A percentile compares a stretch with the other conserved stretches of the same genome.
Evolutionary conservation across 345 rosid species (phyloP).

Genomic region (Populus simonii): DNA sequence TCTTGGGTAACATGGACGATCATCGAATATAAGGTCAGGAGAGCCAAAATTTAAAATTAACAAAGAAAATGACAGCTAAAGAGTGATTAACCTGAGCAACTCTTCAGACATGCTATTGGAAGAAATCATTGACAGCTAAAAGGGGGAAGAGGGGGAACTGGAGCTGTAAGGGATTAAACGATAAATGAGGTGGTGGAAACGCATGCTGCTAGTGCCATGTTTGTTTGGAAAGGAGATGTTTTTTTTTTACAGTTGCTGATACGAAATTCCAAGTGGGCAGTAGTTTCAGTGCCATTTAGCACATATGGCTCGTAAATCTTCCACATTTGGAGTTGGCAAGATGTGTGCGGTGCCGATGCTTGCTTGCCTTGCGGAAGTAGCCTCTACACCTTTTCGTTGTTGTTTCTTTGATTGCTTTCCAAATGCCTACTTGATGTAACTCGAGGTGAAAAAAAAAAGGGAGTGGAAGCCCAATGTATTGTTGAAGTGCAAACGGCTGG

Average conservation of each 20-base stretch:
- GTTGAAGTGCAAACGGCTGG: background rate
- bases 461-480: background rate
- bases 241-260: background rate
- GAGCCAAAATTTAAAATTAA: background rate
- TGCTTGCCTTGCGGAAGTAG: background rate
- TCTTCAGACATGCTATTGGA: background rate
- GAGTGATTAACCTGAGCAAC: background rate
- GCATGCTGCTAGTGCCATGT: background rate
- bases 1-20: background rate
- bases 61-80: background rate
- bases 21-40: background rate
- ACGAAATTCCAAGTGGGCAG: background rate
- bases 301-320: background rate
- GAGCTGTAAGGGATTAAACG: background rate
- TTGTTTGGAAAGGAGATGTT: background rate
- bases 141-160: background rate
- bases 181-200: background rate
- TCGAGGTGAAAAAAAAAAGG: background rate
- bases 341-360: background rate
- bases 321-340: background rate
- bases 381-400: background rate
- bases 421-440: background rate
- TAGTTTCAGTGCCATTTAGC: background rate
- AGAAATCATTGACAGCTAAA: background rate
- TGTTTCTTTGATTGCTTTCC: background rate